These are phyloP conservation scores for Amanita brunnescens DNA, from an alignment of 768 basidiomycete species.

Conservation along the genomic window DNA sequence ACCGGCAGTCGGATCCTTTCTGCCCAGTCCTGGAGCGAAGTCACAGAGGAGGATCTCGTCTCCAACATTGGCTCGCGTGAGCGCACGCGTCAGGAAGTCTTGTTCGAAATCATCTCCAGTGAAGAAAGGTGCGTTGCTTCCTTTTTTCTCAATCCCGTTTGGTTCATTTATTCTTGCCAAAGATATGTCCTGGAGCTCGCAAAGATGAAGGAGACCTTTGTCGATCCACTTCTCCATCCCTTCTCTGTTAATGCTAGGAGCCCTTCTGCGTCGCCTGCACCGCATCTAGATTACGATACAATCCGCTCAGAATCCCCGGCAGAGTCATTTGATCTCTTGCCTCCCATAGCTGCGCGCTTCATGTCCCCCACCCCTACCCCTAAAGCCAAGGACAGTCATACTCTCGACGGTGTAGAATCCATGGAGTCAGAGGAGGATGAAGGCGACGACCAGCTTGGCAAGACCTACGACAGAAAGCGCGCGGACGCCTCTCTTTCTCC, in stretches of 20 bases:
- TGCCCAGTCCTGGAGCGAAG: slow-evolving; percentile 86
- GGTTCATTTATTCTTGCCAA: slow-evolving; percentile 9
- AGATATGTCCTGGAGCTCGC: slow-evolving; percentile 90
- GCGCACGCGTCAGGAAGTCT: slow-evolving; percentile 89
- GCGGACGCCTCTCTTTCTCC: slow-evolving; percentile 51
- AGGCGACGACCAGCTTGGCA: slow-evolving; percentile 45
- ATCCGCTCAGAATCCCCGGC: slow-evolving; percentile 59
- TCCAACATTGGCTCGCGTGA: slow-evolving; percentile 90
- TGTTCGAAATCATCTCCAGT: slow-evolving; percentile 94
- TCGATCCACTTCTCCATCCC: slow-evolving; percentile 83
- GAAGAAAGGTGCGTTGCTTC: slow-evolving; percentile 70
- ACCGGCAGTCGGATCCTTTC: slow-evolving; percentile 68
- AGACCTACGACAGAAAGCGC: slow-evolving; percentile 26
- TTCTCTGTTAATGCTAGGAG: slow-evolving; percentile 41
- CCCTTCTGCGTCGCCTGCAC: slow-evolving; percentile 48
- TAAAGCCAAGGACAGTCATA: slow-evolving; percentile 48
- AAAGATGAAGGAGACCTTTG: slow-evolving; percentile 91
- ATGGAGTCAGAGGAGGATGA: slow-evolving; percentile 62
- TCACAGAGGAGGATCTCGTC: slow-evolving; percentile 89
- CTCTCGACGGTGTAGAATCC: slow-evolving; percentile 61
- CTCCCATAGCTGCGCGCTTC: slow-evolving; percentile 88
- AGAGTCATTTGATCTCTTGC: slow-evolving; percentile 68
- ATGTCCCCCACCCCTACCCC: slow-evolving; percentile 61
- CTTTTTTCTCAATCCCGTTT: not conserved
- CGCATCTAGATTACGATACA: slow-evolving; percentile 60